Conservation (phyloP, 768 basidiomycete species). For the Ramaria sp. region DNA sequence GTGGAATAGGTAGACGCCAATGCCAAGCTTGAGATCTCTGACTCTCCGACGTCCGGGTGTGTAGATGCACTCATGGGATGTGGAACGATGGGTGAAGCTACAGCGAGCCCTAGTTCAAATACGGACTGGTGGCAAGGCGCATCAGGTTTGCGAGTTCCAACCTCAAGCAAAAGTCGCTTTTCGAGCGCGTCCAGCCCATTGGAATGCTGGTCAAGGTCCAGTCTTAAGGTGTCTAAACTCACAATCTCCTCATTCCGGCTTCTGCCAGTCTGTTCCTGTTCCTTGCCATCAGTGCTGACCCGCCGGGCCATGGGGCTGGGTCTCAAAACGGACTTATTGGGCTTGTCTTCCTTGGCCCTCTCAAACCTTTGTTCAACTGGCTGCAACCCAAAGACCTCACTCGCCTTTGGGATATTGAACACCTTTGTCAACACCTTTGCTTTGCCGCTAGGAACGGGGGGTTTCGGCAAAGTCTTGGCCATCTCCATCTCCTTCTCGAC, state of each 20-base stretch:
- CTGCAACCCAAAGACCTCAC: constrained; percentile 1
- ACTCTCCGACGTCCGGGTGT: constrained; percentile 25
- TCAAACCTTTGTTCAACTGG: neutral
- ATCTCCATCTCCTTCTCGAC: constrained; percentile 10
- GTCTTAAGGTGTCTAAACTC: neutral
- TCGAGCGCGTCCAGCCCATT: constrained; percentile 69
- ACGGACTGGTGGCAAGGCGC: neutral
- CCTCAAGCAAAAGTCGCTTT: constrained; percentile 53
- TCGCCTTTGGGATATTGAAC: neutral
- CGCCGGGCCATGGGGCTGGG: constrained; percentile 1
- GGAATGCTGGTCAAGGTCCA: neutral
- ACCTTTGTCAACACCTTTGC: constrained; percentile 8
- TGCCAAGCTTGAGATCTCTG: constrained; percentile 46
- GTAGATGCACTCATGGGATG: neutral
- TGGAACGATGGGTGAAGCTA: constrained; percentile 22
- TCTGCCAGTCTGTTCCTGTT: neutral
- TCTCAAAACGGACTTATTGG: neutral
- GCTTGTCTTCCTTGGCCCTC: neutral
- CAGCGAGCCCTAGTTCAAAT: neutral
- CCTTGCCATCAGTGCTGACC: neutral
- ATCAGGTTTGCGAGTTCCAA: constrained; percentile 51
- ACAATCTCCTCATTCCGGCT: neutral
- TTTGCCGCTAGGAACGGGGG: constrained; percentile 42
- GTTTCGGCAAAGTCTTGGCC: constrained; percentile 54
- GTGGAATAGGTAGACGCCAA: constrained; percentile 8